Evolutionary conservation across 192 early-diverging fungal species (phyloP).

Genomic region (Anaeromyces robustus): DNA sequence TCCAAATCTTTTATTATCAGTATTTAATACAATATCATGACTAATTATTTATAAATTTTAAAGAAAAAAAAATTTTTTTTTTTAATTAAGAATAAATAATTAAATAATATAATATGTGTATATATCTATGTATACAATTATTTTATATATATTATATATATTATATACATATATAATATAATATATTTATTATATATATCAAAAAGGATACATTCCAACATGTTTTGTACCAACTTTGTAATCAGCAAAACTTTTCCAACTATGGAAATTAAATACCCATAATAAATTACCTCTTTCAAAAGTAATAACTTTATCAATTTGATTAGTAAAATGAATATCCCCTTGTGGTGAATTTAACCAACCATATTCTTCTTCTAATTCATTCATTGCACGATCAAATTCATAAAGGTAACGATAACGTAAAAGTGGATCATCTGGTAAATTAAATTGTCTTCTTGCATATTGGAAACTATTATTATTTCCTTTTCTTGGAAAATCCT

Average conservation of each 20-base stretch:
- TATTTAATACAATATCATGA: constrained; percentile 58
- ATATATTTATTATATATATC: too few relatives aligned
- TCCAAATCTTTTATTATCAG: constrained; percentile 60
- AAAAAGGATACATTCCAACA: constrained; percentile 17
- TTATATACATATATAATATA: too few relatives aligned
- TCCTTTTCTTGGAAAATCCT: constrained; percentile 86
- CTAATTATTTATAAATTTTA: too few relatives aligned
- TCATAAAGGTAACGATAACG: constrained; percentile 87
- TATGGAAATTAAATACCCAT: constrained; percentile 92
- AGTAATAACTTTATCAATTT: constrained; percentile 79
- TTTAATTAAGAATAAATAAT: too few relatives aligned
- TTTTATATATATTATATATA: too few relatives aligned
- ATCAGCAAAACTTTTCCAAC: constrained; percentile 65
- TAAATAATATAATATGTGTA: too few relatives aligned
- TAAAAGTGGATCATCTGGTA: constrained; percentile 67
- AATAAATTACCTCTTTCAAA: constrained; percentile 82
- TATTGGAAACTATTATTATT: constrained; percentile 74
- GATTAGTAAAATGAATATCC: constrained; percentile 51
- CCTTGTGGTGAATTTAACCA: constrained; percentile 56
- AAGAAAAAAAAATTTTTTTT: too few relatives aligned
- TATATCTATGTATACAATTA: too few relatives aligned
- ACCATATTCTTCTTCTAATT: constrained; percentile 44
- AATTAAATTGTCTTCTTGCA: constrained; percentile 88
- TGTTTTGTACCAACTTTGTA: constrained; percentile 66
- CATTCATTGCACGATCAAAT: constrained; percentile 76